Evolutionary conservation across 2,329 filamentous ascomycete genomes (phyloP).

Genomic region (Amphichorda felina): DNA sequence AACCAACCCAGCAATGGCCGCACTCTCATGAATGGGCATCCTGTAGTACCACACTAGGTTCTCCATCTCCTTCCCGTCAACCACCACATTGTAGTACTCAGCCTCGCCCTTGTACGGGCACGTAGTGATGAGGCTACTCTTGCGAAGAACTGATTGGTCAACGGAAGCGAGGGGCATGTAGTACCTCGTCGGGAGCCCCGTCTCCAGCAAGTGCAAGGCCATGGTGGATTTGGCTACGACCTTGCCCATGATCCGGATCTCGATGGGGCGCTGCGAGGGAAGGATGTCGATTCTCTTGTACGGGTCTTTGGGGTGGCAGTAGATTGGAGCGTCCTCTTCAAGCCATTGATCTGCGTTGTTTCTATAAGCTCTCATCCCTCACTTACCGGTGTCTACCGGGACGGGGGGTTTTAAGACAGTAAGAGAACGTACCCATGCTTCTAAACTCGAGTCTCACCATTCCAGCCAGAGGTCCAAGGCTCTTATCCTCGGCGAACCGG

Average conservation of each 20-base stretch:
- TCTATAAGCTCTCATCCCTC: not conserved
- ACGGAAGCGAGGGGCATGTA: slow-evolving; percentile 45
- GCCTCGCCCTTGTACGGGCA: slow-evolving; percentile 61
- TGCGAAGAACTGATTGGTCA: slow-evolving; percentile 28
- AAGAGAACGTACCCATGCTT: slow-evolving; percentile 16
- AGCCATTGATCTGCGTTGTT: slow-evolving; percentile 21
- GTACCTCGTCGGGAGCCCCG: slow-evolving; percentile 43
- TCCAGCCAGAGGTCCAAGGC: slow-evolving; percentile 18
- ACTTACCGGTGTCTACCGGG: not conserved
- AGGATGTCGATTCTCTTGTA: slow-evolving; percentile 54
- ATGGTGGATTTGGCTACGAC: slow-evolving; percentile 33
- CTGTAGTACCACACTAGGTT: slow-evolving; percentile 54
- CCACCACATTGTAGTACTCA: slow-evolving; percentile 44
- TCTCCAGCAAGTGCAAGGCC: slow-evolving; percentile 47
- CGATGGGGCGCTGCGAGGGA: slow-evolving; percentile 37
- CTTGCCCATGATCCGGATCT: slow-evolving; percentile 33
- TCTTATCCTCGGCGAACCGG: slow-evolving; percentile 24
- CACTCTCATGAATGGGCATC: slow-evolving; percentile 43
- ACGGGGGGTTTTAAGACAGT: not conserved
- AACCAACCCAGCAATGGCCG: slow-evolving; percentile 38
- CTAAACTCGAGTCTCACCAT: slow-evolving; percentile 21
- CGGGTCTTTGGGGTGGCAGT: slow-evolving; percentile 54
- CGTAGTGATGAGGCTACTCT: slow-evolving; percentile 38
- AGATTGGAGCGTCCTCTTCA: slow-evolving; percentile 47
- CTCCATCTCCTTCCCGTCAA: slow-evolving; percentile 28